Evolutionary conservation across 2,329 filamentous ascomycete genomes (phyloP).

Genomic region (Penicillium glabrum): DNA sequence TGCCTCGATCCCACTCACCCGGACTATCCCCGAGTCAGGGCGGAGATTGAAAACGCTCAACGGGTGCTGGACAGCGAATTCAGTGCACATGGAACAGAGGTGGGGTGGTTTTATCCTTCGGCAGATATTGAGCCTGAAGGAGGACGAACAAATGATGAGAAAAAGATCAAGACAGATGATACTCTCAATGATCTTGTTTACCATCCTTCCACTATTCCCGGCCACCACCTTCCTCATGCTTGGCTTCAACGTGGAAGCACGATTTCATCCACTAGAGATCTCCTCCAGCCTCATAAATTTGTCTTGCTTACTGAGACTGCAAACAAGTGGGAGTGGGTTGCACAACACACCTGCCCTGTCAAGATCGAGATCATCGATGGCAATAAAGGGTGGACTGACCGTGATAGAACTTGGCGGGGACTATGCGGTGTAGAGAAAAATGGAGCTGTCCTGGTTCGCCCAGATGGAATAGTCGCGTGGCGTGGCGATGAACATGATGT

Average conservation of each 20-base stretch:
- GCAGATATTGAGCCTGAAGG: not conserved
- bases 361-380: not conserved
- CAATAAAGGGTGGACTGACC: not conserved
- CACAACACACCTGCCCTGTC: not conserved
- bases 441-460: conserved; percentile 31
- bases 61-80: not conserved
- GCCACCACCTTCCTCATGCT: conserved; percentile 34
- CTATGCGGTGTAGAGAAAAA: conserved; percentile 9
- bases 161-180: not conserved
- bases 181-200: conserved; percentile 14
- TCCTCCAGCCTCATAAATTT: conserved; percentile 18
- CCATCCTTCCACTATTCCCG: conserved; percentile 27
- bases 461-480: conserved; percentile 34
- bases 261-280: conserved; percentile 22
- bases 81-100: not conserved
- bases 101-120: not conserved
- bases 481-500: not conserved
- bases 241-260: conserved; percentile 21
- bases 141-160: not conserved
- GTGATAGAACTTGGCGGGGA: not conserved
- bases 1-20: not conserved
- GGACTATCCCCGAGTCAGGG: not conserved
- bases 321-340: not conserved
- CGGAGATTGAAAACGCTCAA: not conserved
- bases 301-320: conserved; percentile 1